A percentile compares a stretch with the other conserved stretches of the same genome.
Evolutionary conservation across 83 land plant species (phyloP).

Genomic region (Picea engelmannii): DNA sequence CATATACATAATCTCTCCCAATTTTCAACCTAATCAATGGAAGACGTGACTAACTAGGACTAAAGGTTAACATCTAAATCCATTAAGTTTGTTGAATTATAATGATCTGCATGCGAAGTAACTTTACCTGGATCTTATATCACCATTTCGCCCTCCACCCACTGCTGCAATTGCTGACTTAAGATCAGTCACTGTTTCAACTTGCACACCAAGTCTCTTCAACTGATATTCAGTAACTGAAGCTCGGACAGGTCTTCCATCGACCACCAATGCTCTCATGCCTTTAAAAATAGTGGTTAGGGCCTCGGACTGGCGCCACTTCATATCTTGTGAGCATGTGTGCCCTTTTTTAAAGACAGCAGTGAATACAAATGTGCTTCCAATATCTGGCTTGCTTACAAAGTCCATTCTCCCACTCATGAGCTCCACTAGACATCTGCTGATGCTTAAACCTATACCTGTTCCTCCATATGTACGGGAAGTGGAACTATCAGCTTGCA

Average conservation of each 20-base stretch:
- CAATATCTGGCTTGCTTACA: constrained; percentile 66
- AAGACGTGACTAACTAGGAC: background rate
- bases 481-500: constrained; percentile 89
- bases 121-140: constrained; percentile 3
- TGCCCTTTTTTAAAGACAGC: constrained; percentile 56
- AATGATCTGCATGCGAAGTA: background rate
- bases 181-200: constrained; percentile 28
- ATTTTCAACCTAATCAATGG: constrained; percentile 2
- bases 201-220: constrained; percentile 72
- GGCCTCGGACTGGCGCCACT: constrained; percentile 29
- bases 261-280: constrained; percentile 73
- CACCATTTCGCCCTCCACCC: constrained; percentile 12
- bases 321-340: constrained; percentile 28
- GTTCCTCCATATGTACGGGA: constrained; percentile 92
- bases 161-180: constrained; percentile 22
- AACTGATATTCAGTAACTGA: constrained; percentile 91
- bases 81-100: background rate
- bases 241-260: constrained; percentile 61
- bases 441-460: constrained; percentile 95
- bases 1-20: constrained; percentile 3
- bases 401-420: constrained; percentile 93
- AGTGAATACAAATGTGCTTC: constrained; percentile 83
- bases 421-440: constrained; percentile 80
- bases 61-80: background rate
- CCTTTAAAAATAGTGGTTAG: constrained; percentile 64